Evolutionary conservation across 2,329 filamentous ascomycete genomes (phyloP).

Genomic region (Beauveria sp.): DNA sequence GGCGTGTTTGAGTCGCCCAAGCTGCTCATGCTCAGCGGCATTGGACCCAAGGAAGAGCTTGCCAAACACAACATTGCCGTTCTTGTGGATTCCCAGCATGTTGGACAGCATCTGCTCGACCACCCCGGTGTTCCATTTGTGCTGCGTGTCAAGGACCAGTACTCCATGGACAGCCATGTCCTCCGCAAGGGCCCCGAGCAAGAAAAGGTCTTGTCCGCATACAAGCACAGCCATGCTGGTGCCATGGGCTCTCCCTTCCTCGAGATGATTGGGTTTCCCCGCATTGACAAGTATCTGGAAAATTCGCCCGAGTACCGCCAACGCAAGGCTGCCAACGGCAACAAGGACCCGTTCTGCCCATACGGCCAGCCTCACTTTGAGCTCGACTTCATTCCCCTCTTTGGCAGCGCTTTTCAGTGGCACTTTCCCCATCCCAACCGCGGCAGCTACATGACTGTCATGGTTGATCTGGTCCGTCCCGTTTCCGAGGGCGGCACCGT

Average conservation of each 20-base stretch:
- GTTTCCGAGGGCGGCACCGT: slow-evolving; percentile 36
- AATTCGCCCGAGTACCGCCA: slow-evolving; percentile 38
- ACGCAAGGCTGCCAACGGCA: slow-evolving; percentile 33
- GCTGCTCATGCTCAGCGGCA: slow-evolving; percentile 56
- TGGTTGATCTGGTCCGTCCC: slow-evolving; percentile 39
- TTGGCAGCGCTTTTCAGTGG: slow-evolving; percentile 41
- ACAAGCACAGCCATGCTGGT: slow-evolving; percentile 30
- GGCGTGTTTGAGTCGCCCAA: slow-evolving; percentile 59
- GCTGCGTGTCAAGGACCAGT: slow-evolving; percentile 23
- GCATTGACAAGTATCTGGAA: slow-evolving; percentile 46
- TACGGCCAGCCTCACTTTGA: slow-evolving; percentile 53
- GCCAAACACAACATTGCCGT: slow-evolving; percentile 44
- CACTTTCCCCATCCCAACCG: slow-evolving; percentile 31
- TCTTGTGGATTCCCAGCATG: slow-evolving; percentile 49
- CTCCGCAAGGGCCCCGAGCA: slow-evolving; percentile 29
- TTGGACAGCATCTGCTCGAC: slow-evolving; percentile 58
- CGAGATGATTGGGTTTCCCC: slow-evolving; percentile 48
- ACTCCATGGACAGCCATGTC: slow-evolving; percentile 31
- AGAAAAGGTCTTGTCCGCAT: slow-evolving; percentile 26
- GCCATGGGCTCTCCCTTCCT: slow-evolving; percentile 33
- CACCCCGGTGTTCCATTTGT: slow-evolving; percentile 41
- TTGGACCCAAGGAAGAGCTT: slow-evolving; percentile 49
- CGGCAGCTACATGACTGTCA: slow-evolving; percentile 48
- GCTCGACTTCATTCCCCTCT: slow-evolving; percentile 55
- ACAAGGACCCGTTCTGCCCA: slow-evolving; percentile 46